Evolutionary conservation across 306 rosid genomes (phyloP), one percentile per base, ranked within the genome.

Genomic region (Vigna mungo): DNA sequence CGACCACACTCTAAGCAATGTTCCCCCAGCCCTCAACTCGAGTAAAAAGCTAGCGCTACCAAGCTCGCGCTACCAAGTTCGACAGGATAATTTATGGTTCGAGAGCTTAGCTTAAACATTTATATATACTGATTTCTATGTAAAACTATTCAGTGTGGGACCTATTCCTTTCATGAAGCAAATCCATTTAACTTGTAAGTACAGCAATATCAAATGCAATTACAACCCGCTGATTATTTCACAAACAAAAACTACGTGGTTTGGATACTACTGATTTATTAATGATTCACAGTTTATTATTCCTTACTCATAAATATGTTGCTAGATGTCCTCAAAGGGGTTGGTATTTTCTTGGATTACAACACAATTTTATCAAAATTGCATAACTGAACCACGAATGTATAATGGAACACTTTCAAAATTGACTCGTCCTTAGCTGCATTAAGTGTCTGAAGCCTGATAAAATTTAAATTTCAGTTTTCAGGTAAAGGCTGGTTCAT

Each of bases 31-130:
- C 59, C 59, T 2, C 27, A 17, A 17, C 59, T 7, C 0, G 5
- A 7, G 59, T 53, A 0, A 53, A 13, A 53, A 18, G 59, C 59
- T 17, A 1, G 59, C 1, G 59, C 0, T 53, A 53, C 12, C 25
- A 1, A 52, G 13, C 59, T n/a, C n/a, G n/a, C n/a, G n/a, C n/a
- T n/a, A n/a, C n/a, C n/a, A n/a, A n/a, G n/a, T n/a, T n/a, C n/a
- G n/a, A n/a, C n/a, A n/a, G n/a, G n/a, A n/a, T n/a, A n/a, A n/a
- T n/a, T n/a, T n/a, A n/a, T n/a, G n/a, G n/a, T n/a, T n/a, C n/a
- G n/a, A n/a, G n/a, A n/a, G n/a, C n/a, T n/a, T n/a, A n/a, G n/a
- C 0, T 37, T 7, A 37, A 1, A 1, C 0, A 0, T 37, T 6
- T 37, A 49, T 16, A 49, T 49, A 51, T 0, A 16, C 0, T 51